Conservation (phyloP, 441 rosid genomes). For the Codiaeum variegatum region DNA sequence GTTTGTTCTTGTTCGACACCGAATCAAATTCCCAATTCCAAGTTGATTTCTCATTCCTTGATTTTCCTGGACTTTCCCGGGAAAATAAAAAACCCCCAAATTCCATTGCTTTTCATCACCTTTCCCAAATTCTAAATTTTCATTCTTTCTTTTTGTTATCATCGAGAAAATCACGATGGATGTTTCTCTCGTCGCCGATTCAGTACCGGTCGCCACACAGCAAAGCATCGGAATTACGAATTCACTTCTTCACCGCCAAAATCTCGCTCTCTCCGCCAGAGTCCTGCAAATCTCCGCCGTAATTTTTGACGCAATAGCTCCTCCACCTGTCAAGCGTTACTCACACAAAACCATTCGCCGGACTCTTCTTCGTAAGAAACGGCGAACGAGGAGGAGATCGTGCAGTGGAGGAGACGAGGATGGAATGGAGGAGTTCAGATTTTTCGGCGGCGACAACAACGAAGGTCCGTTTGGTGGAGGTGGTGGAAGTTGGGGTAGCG, state of each 20-base stretch:
- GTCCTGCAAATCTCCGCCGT: constrained; percentile 36
- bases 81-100: constrained; percentile 25
- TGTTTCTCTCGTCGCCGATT: constrained; percentile 41
- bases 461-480: constrained; percentile 53
- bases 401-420: constrained; percentile 45
- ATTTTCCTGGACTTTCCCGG: constrained; percentile 23
- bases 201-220: constrained; percentile 34
- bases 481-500: constrained; percentile 42
- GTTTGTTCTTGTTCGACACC: not conserved
- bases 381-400: constrained; percentile 50
- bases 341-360: constrained; percentile 40
- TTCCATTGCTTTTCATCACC: not conserved
- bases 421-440: constrained; percentile 36
- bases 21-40: not conserved
- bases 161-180: constrained; percentile 36
- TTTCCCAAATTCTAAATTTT: not conserved
- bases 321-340: constrained; percentile 49
- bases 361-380: constrained; percentile 44
- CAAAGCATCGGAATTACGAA: constrained; percentile 54
- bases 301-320: constrained; percentile 45
- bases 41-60: not conserved
- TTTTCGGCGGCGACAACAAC: constrained; percentile 42
- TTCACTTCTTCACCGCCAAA: constrained; percentile 34
- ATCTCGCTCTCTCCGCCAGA: constrained; percentile 25
- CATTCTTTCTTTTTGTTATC: no score